Percentiles rank a stretch among this genome's conserved stretches.
These are phyloP conservation scores for Fragaria ananassa DNA, from an alignment of 306 rosid genomes.

Conservation along the genomic window DNA sequence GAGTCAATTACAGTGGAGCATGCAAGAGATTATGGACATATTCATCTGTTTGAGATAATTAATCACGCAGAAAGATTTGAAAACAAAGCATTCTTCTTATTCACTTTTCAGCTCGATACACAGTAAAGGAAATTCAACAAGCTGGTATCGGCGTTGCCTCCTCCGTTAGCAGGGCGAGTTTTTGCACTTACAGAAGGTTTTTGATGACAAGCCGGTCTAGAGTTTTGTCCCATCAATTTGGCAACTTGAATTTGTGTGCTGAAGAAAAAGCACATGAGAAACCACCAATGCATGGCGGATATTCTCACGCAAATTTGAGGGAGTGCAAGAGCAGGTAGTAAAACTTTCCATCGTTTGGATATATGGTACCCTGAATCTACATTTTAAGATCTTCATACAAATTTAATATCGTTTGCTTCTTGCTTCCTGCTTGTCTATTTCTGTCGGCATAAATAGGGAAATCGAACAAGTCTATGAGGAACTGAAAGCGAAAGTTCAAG, in stretches of 20 bases:
- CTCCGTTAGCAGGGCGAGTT: slow-evolving; percentile 67
- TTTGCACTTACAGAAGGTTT: slow-evolving; percentile 80
- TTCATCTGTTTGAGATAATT: slow-evolving; percentile 81
- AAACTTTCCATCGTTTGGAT: slow-evolving; percentile 20
- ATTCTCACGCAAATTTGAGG: slow-evolving; percentile 40
- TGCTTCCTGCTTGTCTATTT: background rate
- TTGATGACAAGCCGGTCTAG: slow-evolving; percentile 23
- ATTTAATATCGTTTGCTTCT: background rate
- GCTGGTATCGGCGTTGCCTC: slow-evolving; percentile 56
- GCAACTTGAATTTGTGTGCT: background rate
- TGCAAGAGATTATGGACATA: slow-evolving; percentile 88
- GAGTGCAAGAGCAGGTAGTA: slow-evolving; percentile 45
- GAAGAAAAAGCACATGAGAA: background rate
- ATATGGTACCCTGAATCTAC: slow-evolving; percentile 5
- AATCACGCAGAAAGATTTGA: slow-evolving; percentile 57
- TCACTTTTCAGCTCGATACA: slow-evolving; percentile 85
- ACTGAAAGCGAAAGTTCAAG: background rate
- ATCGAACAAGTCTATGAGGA: too few species aligned
- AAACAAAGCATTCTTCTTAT: slow-evolving; percentile 83
- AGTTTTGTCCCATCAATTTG: background rate
- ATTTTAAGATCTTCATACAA: slow-evolving; percentile 6
- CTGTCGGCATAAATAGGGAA: background rate
- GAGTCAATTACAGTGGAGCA: slow-evolving; percentile 65
- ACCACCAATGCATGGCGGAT: background rate
- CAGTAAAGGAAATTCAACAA: slow-evolving; percentile 69